Conservation (phyloP, 306 rosid genomes). For the Vicia villosa region DNA sequence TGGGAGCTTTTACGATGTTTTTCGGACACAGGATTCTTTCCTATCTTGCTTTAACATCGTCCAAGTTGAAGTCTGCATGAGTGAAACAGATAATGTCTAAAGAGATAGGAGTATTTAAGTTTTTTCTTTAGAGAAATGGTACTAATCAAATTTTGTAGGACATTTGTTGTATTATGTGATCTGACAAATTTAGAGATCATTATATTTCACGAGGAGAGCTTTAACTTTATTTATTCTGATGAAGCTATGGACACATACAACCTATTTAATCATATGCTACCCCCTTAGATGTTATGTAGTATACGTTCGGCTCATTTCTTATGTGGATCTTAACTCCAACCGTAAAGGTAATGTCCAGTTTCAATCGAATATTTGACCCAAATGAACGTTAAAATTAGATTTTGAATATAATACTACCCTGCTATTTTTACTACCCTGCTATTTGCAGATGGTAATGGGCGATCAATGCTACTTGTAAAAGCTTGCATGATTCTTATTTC, state of each 20-base stretch:
- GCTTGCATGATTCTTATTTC: too few species aligned
- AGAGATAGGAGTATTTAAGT: conserved; percentile 26
- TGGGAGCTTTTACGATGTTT: conserved; percentile 75
- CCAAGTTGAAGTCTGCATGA: conserved; percentile 95
- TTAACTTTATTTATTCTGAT: conserved; percentile 6
- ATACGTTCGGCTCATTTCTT: neutral
- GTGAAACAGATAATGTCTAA: conserved; percentile 30
- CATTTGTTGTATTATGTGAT: conserved; percentile 29
- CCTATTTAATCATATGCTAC: conserved; percentile 15
- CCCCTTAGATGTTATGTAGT: neutral
- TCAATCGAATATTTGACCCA: neutral
- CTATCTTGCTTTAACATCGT: conserved; percentile 74
- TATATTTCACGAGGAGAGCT: neutral
- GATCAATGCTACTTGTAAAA: too few species aligned
- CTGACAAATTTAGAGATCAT: conserved; percentile 26
- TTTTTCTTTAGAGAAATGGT: conserved; percentile 30
- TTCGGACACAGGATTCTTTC: conserved; percentile 92
- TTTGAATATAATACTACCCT: too few species aligned
- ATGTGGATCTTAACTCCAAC: too few species aligned
- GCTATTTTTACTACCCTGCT: too few species aligned
- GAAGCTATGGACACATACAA: neutral
- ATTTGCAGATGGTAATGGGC: too few species aligned
- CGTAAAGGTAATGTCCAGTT: neutral
- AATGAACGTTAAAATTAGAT: neutral
- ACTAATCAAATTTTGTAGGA: conserved; percentile 57